A percentile compares a stretch with the other conserved stretches of the same genome.
phyloP scores from a whole-genome alignment of 1,284 basidiomycete genomes.

The Moesziomyces sp. region DNA sequence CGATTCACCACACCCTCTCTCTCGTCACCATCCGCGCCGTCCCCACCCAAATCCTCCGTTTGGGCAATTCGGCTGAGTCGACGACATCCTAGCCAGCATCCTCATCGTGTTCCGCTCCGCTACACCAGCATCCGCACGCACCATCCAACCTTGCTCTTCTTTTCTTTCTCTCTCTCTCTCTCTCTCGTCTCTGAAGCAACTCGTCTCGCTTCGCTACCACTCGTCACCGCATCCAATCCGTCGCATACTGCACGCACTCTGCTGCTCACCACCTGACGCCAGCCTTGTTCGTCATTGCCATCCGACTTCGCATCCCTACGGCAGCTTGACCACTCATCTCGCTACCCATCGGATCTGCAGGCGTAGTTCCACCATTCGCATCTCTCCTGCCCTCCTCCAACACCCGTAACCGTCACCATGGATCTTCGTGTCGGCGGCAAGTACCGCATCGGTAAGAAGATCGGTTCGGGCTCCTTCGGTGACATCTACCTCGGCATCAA shows the following conservation, averaged over 20 bases:
- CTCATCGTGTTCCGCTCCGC: not conserved
- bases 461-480: conserved; percentile 98
- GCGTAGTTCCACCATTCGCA: not conserved
- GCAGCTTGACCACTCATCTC: not conserved
- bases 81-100: not conserved
- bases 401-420: conserved; percentile 69
- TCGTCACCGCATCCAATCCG: not conserved
- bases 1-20: not conserved
- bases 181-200: not conserved
- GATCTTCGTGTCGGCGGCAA: conserved; percentile 97
- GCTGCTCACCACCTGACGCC: conserved; percentile 5
- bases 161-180: not conserved
- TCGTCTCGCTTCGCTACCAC: conserved; percentile 2
- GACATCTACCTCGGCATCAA: conserved; percentile 99
- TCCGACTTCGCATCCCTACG: conserved; percentile 2
- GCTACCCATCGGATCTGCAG: conserved; percentile 2
- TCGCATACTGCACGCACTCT: conserved; percentile 3
- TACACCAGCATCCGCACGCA: not conserved
- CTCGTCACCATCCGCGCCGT: not conserved
- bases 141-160: not conserved
- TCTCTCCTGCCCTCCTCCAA: conserved; percentile 4
- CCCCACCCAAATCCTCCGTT: not conserved
- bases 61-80: not conserved
- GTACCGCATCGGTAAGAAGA: conserved; percentile 96
- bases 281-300: conserved; percentile 20